Evolutionary conservation across 2,329 filamentous ascomycete genomes (phyloP).

Genomic region (Penicillium olsonii): DNA sequence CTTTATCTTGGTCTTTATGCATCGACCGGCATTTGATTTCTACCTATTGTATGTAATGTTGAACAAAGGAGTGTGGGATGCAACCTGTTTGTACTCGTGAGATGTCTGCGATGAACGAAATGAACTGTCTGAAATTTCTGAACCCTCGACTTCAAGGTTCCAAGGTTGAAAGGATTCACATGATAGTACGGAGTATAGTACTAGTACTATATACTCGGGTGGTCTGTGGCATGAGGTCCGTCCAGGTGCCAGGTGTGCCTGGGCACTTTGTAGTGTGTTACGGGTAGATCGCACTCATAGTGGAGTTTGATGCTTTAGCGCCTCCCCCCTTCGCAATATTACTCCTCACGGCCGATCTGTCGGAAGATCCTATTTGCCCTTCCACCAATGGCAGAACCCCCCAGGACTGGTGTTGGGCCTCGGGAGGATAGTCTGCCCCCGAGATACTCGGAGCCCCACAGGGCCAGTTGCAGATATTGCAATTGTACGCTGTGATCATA

Average conservation of each 20-base stretch:
- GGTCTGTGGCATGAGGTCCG: too few relatives aligned
- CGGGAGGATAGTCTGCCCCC: neutral
- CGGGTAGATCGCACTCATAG: neutral
- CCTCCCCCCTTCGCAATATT: neutral
- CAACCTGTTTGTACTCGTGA: neutral
- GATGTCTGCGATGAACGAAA: conserved; percentile 22
- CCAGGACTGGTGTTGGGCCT: too few relatives aligned
- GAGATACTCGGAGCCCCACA: neutral
- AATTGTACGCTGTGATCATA: neutral
- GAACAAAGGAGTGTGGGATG: conserved; percentile 5
- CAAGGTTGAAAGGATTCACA: too few relatives aligned
- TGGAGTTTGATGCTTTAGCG: neutral
- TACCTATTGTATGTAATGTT: conserved; percentile 30
- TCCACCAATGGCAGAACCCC: conserved; percentile 3
- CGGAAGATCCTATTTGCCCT: neutral
- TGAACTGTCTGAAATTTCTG: conserved; percentile 15
- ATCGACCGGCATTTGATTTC: conserved; percentile 5
- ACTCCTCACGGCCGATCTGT: neutral
- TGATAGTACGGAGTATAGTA: too few relatives aligned
- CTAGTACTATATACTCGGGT: too few relatives aligned
- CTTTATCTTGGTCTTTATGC: conserved; percentile 14
- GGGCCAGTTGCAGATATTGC: neutral
- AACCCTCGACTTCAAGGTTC: neutral
- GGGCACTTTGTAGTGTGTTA: neutral
- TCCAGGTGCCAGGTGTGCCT: too few relatives aligned